Evolutionary conservation across 2,329 filamentous ascomycete genomes (phyloP), one percentile per base, ranked within the genome.

Genomic region (Didymella glomerata): DNA sequence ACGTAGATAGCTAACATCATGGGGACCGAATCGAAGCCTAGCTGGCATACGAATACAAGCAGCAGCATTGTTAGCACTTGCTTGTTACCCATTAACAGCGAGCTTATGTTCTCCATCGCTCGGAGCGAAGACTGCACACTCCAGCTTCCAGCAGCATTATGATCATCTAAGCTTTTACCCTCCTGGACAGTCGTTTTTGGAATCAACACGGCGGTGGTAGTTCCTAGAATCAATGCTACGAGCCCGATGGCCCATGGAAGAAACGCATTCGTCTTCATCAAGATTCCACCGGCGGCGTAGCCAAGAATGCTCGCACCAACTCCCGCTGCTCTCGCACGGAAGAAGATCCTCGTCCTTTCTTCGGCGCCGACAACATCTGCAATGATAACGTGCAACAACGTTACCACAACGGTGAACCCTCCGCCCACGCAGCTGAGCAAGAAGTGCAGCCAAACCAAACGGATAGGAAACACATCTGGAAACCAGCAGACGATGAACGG

Each of bases 1-100:
- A 68, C 54, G 18, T 67, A 67, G 22, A 68, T 64, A 2, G 61
- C 48, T 38, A 68, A 24, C 62, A 68, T 66, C 32, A 62, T 40
- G 0, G 64, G 62, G 1, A 67, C 54, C 10, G 61, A 60, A 48
- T 68, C 66, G 32, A 57, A 67, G 11, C 64, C 64, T 2, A 68
- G 40, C 48, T 68, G 66, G 30, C 60, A 62, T 10, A 67, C 11
- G 22, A 67, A 63, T 4, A 63, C 61, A 5, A 67, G 27, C 1
- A 55, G 9, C 28, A 68, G 38, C 54, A 68, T 64, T 0, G 42
- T 40, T 4, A 60, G 9, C 3, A 66, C 48, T 24, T 62, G 60
- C 50, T 34, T 54, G 22, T 65, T 56, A 16, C 60, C 60, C 11
- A 58, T 11, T 11, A 65, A 44, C 22, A 65, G 24, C 14, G 13